Evolutionary conservation across 2,329 filamentous ascomycete species (phyloP), one percentile per base, ranked within the genome.

Genomic region (Cladosporium sp.): DNA sequence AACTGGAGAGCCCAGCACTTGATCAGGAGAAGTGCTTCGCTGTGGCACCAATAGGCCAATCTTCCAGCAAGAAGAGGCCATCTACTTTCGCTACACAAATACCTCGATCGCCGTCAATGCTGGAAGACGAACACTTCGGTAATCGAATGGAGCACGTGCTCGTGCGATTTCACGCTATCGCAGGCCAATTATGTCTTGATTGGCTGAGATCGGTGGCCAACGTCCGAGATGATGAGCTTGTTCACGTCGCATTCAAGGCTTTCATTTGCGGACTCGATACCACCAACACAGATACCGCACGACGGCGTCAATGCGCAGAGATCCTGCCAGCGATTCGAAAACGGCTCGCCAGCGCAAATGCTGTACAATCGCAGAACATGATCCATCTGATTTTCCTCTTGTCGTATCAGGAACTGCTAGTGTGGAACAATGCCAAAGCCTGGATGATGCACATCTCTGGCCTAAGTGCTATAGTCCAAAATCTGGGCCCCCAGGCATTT

Each of bases 401-500:
- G 1, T 60, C 58, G 1, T 60, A 49, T 15, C 58, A 60, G 11
- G 41, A 60, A 41, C 18, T 60, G 14, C 58, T 60, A 10, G 58
- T 60, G 12, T 60, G 58, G 58, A 60, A 34, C 14, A 60, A 60
- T 7, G 15, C 58, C 26, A 60, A 60, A 12, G 58, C 58, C 2
- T 60, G 58, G 58, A 60, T 60, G 58, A 60, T 60, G 58, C 58
- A 60, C 38, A 34, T 60, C 21, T 60, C 34, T 15, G 58, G 58
- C n/a, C 28, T 60, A 4, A 49, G 38, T 18, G 38, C 38, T 1
- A 12, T 60, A 5, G 30, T 60, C 1, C 58, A 60, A 3, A 18
- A 11, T 15, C 8, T 49, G 28, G 58, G 58, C 11, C 58, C 58
- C 3, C 58, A 36, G 4, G 38, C 58, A 15, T 60, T 60, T n/a